Evolutionary conservation across 306 rosid species (phyloP).

Genomic region (Begonia loranthoides): DNA sequence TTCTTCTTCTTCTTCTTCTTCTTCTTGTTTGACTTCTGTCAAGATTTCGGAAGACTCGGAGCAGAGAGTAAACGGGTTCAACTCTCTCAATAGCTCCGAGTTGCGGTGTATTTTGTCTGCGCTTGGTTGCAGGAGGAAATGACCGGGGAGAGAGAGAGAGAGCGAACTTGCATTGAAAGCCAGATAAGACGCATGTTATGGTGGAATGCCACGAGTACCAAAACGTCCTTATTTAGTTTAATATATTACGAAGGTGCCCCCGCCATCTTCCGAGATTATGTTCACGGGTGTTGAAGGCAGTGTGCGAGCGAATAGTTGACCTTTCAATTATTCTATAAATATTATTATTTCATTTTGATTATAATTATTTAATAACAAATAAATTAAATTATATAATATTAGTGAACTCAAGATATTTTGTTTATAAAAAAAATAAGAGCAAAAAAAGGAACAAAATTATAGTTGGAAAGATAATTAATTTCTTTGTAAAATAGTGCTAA

Average conservation of each 20-base stretch:
- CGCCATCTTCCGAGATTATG: background rate
- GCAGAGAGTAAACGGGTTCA: slow-evolving; percentile 11
- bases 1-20: slow-evolving; percentile 10
- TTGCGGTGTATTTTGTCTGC: slow-evolving; percentile 33
- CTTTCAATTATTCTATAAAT: too few species aligned
- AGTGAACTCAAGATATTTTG: too few species aligned
- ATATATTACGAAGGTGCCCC: background rate
- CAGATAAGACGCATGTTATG: slow-evolving; percentile 3
- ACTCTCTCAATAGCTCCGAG: slow-evolving; percentile 11
- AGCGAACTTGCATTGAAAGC: background rate
- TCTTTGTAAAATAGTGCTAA: too few species aligned
- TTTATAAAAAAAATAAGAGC: too few species aligned
- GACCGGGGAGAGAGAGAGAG: too few species aligned
- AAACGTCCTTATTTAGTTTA: slow-evolving; percentile 4
- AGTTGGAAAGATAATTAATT: too few species aligned
- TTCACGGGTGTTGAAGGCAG: background rate
- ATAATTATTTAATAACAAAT: too few species aligned
- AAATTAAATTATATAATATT: too few species aligned
- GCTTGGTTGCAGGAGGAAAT: slow-evolving; percentile 2
- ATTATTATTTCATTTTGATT: too few species aligned
- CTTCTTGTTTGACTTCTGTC: slow-evolving; percentile 12
- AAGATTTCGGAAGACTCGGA: slow-evolving; percentile 11
- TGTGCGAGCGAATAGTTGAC: too few species aligned
- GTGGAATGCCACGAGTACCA: slow-evolving; percentile 14
- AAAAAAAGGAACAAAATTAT: too few species aligned